Evolutionary conservation across 2,329 filamentous ascomycete genomes (phyloP).

Genomic region (Alternaria consortialis): DNA sequence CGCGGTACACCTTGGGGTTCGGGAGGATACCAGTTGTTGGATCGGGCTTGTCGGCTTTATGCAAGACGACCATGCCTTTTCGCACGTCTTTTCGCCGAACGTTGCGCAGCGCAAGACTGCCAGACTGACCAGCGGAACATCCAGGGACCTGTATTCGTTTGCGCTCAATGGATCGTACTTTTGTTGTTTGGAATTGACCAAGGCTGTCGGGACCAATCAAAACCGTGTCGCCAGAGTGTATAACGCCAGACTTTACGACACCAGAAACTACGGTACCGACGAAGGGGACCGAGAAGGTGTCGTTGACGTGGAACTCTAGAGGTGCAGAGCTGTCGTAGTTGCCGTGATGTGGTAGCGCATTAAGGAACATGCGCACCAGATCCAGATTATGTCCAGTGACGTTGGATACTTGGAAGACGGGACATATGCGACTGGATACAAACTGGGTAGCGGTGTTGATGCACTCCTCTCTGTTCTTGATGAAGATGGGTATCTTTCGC

Average conservation of each 20-base stretch:
- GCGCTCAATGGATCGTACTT: constrained; percentile 90
- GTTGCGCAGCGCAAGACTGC: constrained; percentile 88
- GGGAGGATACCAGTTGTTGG: constrained; percentile 44
- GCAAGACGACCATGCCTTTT: constrained; percentile 97
- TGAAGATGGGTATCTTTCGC: constrained; percentile 93
- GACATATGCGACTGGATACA: constrained; percentile 92
- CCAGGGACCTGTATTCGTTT: constrained; percentile 90
- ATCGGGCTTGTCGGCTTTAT: constrained; percentile 76
- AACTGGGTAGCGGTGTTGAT: constrained; percentile 97
- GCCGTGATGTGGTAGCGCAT: constrained; percentile 93
- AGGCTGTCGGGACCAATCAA: constrained; percentile 89
- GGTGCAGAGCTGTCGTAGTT: constrained; percentile 85
- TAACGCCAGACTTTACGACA: constrained; percentile 82
- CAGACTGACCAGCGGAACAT: constrained; percentile 90
- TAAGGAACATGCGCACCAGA: constrained; percentile 89
- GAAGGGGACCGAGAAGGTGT: constrained; percentile 97
- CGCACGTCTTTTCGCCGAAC: constrained; percentile 90
- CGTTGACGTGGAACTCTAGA: constrained; percentile 95
- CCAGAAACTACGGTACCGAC: constrained; percentile 96
- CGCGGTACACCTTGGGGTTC: constrained; percentile 62
- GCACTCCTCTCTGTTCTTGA: constrained; percentile 89
- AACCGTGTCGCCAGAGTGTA: constrained; percentile 89
- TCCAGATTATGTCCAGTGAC: constrained; percentile 93
- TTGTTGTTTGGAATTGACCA: constrained; percentile 87
- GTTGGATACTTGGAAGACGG: constrained; percentile 97